Evolutionary conservation across 148 eudicot genomes (phyloP), one percentile per base, ranked within the genome.

Genomic region (Linanthus parryae): DNA sequence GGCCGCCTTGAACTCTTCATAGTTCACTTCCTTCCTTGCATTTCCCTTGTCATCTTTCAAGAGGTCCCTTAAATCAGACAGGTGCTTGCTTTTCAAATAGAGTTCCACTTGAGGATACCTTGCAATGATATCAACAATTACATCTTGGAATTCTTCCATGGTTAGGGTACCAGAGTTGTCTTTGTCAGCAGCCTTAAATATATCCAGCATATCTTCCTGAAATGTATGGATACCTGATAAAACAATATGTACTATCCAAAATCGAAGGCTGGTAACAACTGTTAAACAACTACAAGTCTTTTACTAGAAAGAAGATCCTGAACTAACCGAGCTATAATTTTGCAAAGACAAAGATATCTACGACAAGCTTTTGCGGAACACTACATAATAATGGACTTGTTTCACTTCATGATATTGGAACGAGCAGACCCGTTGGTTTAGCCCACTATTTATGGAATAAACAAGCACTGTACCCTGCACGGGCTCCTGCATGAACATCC

Each of bases 41-140:
- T 77, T 79, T 57, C 86, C 89, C 13, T 83, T 57, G 7, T 66
- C 30, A 52, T 69, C 87, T 48, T 73, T 74, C 35, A 78, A 61
- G 23, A 91, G 59, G 49, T 87, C 84, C 30, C 52, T 60, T 52
- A 71, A 47, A n/a, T 69, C 59, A 23, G 17, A 24, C 44, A 91
- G 64, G 54, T 91, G 89, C 15, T 83, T 65, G 73, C 70, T 80
- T 66, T 81, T 80, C 57, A 86, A 51, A 68, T 83, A 86, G 16
- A 65, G 73, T 25, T 85, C 80, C 7, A 85, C 68, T 66, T 90
- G 97, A 18, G 97, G 97, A 60, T 90, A 90, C 43, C 83, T 71
- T 41, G 63, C 49, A 23, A 69, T 65, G 44, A 90, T 73, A 57
- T 85, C 97, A 7, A 56, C 84, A 29, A 85, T 55, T 45, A 85